phyloP scores from a whole-genome alignment of 1,139 yeast genomes.

The Pichia inconspicua region DNA sequence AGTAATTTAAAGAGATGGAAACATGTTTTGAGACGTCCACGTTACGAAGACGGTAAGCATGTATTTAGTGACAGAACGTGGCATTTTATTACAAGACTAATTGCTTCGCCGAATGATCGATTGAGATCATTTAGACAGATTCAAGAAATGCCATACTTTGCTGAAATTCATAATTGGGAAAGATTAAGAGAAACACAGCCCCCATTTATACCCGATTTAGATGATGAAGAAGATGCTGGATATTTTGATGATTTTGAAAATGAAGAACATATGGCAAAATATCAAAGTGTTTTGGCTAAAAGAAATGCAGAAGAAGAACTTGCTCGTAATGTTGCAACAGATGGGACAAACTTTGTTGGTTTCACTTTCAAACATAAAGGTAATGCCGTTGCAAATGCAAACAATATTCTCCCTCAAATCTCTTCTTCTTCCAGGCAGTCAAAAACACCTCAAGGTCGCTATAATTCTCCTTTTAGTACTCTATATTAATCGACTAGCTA shows the following conservation, averaged over 20 bases:
- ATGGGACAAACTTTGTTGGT: slow-evolving; percentile 76
- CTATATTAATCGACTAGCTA: slow-evolving; percentile 21
- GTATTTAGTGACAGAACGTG: slow-evolving; percentile 97
- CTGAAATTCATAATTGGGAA: slow-evolving; percentile 68
- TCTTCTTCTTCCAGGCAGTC: slow-evolving; percentile 17
- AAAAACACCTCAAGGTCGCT: slow-evolving; percentile 18
- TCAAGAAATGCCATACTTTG: slow-evolving; percentile 70
- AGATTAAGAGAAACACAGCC: slow-evolving; percentile 63
- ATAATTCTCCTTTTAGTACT: slow-evolving; percentile 29
- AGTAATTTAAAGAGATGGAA: slow-evolving; percentile 91
- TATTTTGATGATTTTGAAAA: slow-evolving; percentile 96
- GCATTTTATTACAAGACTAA: slow-evolving; percentile 72
- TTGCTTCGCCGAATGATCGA: slow-evolving; percentile 73
- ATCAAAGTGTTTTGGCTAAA: slow-evolving; percentile 66
- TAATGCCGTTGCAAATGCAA: slow-evolving; percentile 46
- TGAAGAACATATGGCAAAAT: slow-evolving; percentile 95
- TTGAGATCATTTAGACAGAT: slow-evolving; percentile 74
- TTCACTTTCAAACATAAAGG: slow-evolving; percentile 90
- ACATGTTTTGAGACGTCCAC: slow-evolving; percentile 81
- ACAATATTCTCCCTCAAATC: slow-evolving; percentile 27
- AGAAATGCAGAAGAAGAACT: slow-evolving; percentile 52
- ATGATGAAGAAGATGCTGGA: slow-evolving; percentile 96
- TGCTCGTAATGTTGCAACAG: slow-evolving; percentile 46
- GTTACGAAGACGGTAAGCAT: slow-evolving; percentile 81
- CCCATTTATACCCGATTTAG: slow-evolving; percentile 95